Conservation (phyloP, 164 flowering plant genomes). For the Stephania japonica region DNA sequence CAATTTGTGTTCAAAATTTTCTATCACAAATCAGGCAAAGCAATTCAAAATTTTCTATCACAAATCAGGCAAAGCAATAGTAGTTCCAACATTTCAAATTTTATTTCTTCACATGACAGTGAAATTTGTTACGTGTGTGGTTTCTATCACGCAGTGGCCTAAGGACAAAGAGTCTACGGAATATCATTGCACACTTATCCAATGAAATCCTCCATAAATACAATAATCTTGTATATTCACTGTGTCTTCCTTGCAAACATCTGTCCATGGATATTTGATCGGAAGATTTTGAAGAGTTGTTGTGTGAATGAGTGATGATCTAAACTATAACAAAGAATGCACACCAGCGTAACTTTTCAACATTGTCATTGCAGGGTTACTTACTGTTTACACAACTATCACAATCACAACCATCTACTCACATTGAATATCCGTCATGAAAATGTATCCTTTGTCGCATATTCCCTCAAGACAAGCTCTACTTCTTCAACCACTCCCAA, state of each 20-base stretch:
- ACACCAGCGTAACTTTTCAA: background rate
- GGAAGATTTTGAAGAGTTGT: background rate
- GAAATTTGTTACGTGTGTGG: background rate
- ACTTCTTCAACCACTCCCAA: conserved; percentile 75
- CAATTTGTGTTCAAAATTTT: background rate
- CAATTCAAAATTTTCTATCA: background rate
- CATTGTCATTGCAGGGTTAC: background rate
- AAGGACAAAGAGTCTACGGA: background rate
- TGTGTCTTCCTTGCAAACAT: background rate
- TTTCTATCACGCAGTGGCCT: background rate
- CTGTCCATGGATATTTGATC: background rate
- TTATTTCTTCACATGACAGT: background rate
- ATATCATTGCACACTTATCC: background rate
- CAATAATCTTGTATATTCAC: background rate
- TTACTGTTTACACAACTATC: background rate
- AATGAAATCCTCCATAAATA: background rate
- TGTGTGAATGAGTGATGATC: background rate
- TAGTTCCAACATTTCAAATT: background rate
- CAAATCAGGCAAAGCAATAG: background rate
- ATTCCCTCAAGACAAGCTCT: conserved; percentile 57
- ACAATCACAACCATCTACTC: background rate
- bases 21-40: background rate
- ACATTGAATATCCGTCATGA: background rate
- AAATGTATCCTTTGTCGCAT: conserved; percentile 19
- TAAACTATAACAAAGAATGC: background rate